Conservation (phyloP, 164 flowering plant species). For the Santalum album region DNA sequence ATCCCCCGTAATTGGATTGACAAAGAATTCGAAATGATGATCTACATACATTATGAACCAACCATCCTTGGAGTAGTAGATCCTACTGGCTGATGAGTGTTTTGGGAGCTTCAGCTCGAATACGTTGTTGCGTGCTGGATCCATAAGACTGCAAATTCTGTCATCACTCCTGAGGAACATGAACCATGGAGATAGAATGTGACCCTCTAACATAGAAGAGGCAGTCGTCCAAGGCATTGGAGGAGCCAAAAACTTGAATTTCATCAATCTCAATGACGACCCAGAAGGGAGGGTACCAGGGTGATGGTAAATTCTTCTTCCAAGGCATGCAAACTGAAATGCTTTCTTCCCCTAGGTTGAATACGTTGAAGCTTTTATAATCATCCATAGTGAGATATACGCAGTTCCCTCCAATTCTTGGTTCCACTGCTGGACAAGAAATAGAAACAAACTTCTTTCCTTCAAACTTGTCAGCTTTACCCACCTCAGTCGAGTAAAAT, state of each 20-base stretch:
- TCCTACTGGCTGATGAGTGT: neutral
- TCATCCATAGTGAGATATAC: no score
- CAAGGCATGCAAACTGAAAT: no score
- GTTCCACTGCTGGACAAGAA: no score
- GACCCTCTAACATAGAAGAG: neutral
- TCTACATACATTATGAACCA: neutral
- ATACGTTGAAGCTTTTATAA: no score
- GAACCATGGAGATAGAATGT: neutral
- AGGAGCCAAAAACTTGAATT: neutral
- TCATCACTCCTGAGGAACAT: neutral
- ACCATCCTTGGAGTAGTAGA: neutral
- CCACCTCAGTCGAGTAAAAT: no score
- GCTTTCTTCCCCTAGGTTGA: no score
- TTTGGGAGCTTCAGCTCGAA: neutral
- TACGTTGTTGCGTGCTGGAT: neutral
- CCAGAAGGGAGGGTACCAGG: no score
- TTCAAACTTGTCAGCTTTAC: no score
- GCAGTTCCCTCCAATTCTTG: no score
- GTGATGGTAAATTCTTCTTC: no score
- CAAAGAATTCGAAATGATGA: neutral
- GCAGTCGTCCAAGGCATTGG: neutral
- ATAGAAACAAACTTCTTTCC: no score
- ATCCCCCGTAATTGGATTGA: neutral
- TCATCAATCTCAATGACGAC: no score
- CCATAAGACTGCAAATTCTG: neutral